A percentile compares a stretch with the other conserved stretches of the same genome.
These are phyloP conservation scores for Ustilago curta DNA, from an alignment of 1,284 basidiomycete species.

Conservation along the genomic window DNA sequence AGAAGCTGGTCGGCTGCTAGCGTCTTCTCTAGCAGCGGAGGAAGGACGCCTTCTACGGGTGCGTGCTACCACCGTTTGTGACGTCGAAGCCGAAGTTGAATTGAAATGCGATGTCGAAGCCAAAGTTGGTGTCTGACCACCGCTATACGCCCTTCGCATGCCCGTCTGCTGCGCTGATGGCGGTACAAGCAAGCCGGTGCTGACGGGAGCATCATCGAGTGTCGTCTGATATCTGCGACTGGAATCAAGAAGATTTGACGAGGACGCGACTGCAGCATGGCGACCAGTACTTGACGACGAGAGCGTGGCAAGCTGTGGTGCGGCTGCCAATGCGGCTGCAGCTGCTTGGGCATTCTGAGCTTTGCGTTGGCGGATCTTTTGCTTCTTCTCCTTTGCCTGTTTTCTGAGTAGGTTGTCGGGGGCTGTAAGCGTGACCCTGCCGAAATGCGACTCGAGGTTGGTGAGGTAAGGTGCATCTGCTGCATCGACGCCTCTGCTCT, in stretches of 20 bases:
- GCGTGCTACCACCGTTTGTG: constrained; percentile 17
- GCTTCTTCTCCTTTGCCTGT: constrained; percentile 59
- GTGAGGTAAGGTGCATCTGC: constrained; percentile 60
- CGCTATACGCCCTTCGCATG: constrained; percentile 44
- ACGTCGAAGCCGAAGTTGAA: constrained; percentile 7
- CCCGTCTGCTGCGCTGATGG: constrained; percentile 18
- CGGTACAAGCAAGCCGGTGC: constrained; percentile 18
- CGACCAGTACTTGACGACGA: constrained; percentile 2
- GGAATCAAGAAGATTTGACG: constrained; percentile 32
- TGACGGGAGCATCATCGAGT: constrained; percentile 25
- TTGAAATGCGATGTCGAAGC: constrained; percentile 22
- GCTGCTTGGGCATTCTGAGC: constrained; percentile 51
- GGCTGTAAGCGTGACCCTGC: constrained; percentile 63
- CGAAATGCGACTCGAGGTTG: constrained; percentile 59
- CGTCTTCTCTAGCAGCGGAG: constrained; percentile 24
- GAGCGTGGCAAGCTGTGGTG: constrained; percentile 6
- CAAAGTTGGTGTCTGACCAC: constrained; percentile 36
- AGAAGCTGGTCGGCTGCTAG: constrained; percentile 38
- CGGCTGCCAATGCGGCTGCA: constrained; percentile 40
- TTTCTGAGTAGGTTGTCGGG: constrained; percentile 66
- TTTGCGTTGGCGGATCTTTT: constrained; percentile 50
- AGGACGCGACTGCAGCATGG: constrained; percentile 11
- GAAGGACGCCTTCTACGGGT: constrained; percentile 25
- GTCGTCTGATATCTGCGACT: constrained; percentile 37
- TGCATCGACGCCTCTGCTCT: constrained; percentile 23